phyloP scores from a whole-genome alignment of 1,284 basidiomycete genomes.

The Psilocybe mexicana region DNA sequence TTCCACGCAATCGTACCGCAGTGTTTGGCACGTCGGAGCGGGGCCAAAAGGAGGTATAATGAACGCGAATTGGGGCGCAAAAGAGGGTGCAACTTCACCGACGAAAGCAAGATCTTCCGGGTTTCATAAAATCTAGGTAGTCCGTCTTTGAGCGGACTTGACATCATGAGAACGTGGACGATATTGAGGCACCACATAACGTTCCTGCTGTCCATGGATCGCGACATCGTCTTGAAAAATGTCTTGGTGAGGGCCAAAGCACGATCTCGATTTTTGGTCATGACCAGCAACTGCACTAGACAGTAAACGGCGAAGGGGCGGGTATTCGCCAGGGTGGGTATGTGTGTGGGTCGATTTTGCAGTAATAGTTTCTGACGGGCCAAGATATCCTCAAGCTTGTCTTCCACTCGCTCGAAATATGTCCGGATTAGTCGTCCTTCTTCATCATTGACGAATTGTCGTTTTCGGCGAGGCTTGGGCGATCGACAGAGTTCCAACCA shows the following conservation, averaged over 20 bases:
- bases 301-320: constrained; percentile 39
- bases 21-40: constrained; percentile 44
- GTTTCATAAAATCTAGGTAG: constrained; percentile 38
- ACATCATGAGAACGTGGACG: constrained; percentile 44
- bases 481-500: constrained; percentile 56
- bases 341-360: constrained; percentile 12
- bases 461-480: constrained; percentile 27
- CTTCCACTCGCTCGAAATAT: constrained; percentile 3
- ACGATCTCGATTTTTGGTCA: constrained; percentile 27
- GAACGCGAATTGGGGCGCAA: constrained; percentile 64
- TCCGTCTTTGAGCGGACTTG: constrained; percentile 35
- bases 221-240: constrained; percentile 46
- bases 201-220: constrained; percentile 32
- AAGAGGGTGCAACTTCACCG: constrained; percentile 47
- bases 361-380: constrained; percentile 16
- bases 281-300: constrained; percentile 39
- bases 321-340: constrained; percentile 22
- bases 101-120: constrained; percentile 40
- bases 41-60: constrained; percentile 56
- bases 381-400: constrained; percentile 4
- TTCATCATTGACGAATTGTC: constrained; percentile 9
- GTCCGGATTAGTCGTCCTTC: constrained; percentile 1
- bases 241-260: constrained; percentile 43
- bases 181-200: constrained; percentile 41
- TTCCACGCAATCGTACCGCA: constrained; percentile 55